Evolutionary conservation across 2,329 filamentous ascomycete genomes (phyloP).

Genomic region (Calonectria leucothoes): DNA sequence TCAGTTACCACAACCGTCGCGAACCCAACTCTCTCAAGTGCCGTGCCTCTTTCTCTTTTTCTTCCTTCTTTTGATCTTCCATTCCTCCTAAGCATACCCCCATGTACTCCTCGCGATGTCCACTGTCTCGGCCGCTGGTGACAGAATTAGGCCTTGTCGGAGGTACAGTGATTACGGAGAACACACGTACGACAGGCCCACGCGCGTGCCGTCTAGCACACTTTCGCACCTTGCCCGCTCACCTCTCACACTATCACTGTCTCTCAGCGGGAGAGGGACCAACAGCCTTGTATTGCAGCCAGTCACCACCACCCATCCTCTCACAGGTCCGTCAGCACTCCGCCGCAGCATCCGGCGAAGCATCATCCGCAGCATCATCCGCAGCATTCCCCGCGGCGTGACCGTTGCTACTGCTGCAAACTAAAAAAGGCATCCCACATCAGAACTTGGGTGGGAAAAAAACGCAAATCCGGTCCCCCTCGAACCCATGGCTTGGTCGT

Average conservation of each 20-base stretch:
- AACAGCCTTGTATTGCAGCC: neutral
- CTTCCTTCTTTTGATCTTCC: neutral
- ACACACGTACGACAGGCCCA: conserved; percentile 15
- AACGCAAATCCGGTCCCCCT: neutral
- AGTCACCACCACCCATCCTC: neutral
- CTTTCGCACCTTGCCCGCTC: conserved; percentile 4
- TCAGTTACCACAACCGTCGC: neutral
- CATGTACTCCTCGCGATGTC: conserved; percentile 3
- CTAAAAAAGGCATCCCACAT: neutral
- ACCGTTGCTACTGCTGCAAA: neutral
- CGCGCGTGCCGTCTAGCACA: neutral
- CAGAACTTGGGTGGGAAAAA: neutral
- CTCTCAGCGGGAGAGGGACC: neutral
- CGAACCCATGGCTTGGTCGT: conserved; percentile 4
- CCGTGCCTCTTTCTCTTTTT: neutral
- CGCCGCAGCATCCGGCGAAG: conserved; percentile 11
- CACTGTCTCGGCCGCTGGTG: conserved; percentile 14
- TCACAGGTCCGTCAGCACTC: conserved; percentile 3
- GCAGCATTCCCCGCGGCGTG: neutral
- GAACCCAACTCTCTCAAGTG: neutral
- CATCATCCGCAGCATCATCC: conserved; percentile 10
- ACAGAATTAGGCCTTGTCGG: conserved; percentile 15
- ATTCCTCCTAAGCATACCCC: neutral
- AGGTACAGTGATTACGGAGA: conserved; percentile 19
- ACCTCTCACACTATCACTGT: neutral